Conservation (phyloP, 2,329 filamentous ascomycete species). For the Cladosporium colombiae region DNA sequence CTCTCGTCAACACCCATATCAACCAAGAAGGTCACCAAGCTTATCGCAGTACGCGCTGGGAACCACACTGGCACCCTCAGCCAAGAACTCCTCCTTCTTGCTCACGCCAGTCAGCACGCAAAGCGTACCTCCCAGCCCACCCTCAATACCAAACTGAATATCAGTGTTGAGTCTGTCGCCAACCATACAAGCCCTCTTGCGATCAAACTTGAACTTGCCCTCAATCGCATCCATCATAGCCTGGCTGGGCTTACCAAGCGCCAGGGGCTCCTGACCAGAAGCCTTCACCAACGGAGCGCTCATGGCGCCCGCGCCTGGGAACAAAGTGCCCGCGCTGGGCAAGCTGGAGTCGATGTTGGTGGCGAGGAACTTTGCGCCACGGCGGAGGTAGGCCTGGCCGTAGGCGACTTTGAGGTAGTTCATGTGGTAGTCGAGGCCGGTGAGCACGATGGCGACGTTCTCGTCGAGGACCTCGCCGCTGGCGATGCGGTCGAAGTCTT, state of each 20-base stretch:
- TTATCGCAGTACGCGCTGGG: constrained; percentile 83
- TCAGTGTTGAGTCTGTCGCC: constrained; percentile 93
- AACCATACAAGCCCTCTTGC: constrained; percentile 87
- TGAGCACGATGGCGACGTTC: constrained; percentile 85
- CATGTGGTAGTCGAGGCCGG: constrained; percentile 88
- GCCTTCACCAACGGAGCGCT: constrained; percentile 72
- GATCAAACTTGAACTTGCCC: constrained; percentile 88
- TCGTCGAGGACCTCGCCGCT: constrained; percentile 75
- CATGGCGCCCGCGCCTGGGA: constrained; percentile 86
- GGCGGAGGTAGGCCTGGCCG: constrained; percentile 81
- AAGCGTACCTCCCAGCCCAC: constrained; percentile 84
- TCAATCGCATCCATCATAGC: constrained; percentile 99
- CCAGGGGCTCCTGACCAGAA: constrained; percentile 65
- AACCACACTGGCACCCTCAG: constrained; percentile 65
- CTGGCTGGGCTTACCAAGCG: constrained; percentile 91
- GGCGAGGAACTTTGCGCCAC: constrained; percentile 82
- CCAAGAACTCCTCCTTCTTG: constrained; percentile 80
- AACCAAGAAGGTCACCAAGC: constrained; percentile 69
- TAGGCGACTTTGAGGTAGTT: constrained; percentile 91
- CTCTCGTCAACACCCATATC: neutral
- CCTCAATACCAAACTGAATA: constrained; percentile 92
- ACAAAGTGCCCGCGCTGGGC: constrained; percentile 77
- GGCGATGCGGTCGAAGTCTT: constrained; percentile 78
- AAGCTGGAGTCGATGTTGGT: constrained; percentile 93
- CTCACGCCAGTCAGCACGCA: constrained; percentile 88